A percentile compares a stretch with the other conserved stretches of the same genome.
These are phyloP conservation scores for Angomonas desouzai DNA, from an alignment of 208 protist genomes.

Conservation along the genomic window DNA sequence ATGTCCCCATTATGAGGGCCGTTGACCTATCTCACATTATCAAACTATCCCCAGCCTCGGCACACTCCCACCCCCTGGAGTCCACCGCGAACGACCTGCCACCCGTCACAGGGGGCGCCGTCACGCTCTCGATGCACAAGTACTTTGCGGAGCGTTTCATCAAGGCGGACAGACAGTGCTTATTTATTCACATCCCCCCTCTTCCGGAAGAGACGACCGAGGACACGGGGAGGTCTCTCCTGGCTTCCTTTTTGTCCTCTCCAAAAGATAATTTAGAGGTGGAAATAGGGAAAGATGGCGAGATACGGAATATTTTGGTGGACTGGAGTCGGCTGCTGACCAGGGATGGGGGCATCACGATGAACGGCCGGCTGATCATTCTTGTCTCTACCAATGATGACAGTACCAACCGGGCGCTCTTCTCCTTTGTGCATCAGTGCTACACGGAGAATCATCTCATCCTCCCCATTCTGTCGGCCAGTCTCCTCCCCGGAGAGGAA, in stretches of 20 bases:
- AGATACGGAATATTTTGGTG: neutral
- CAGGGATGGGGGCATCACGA: neutral
- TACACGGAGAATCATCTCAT: neutral
- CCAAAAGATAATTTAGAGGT: no score
- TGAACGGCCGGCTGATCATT: neutral
- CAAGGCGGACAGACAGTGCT: neutral
- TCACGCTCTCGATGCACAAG: no score
- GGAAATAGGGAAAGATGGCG: neutral
- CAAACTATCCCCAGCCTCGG: no score
- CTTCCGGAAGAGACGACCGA: neutral
- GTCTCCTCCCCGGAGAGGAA: neutral
- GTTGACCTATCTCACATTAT: no score
- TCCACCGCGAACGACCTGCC: no score
- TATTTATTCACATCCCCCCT: neutral
- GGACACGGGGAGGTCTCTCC: neutral
- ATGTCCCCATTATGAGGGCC: no score
- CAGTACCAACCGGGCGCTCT: neutral
- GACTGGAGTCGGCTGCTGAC: neutral
- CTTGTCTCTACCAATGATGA: neutral
- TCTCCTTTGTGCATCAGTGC: conserved; percentile 3
- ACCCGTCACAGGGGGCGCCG: neutral
- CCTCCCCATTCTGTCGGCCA: conserved; percentile 1
- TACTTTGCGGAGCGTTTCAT: no score
- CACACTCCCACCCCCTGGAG: no score
- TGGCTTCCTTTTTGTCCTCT: no score